phyloP scores from a whole-genome alignment of 768 basidiomycete genomes.

The Collybia nuda region DNA sequence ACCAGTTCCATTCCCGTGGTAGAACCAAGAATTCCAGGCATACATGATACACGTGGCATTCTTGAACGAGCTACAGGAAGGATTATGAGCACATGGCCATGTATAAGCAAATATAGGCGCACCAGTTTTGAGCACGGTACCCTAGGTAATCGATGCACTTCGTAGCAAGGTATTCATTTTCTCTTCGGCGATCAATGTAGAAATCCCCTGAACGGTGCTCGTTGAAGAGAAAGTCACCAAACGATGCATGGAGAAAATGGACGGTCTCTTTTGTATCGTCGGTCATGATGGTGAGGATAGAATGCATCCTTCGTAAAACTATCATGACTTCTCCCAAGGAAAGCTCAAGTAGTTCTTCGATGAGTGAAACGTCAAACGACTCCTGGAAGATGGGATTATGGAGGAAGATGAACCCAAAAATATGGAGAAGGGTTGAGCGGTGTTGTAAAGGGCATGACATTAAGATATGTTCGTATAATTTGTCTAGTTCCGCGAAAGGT shows the following conservation, averaged over 20 bases:
- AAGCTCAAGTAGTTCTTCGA: background rate
- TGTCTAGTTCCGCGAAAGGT: slow-evolving; percentile 15
- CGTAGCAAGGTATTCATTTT: background rate
- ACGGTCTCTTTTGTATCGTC: background rate
- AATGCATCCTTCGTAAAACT: background rate
- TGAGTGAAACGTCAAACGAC: no score
- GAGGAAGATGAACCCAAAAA: background rate
- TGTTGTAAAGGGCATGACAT: background rate
- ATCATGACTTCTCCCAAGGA: background rate
- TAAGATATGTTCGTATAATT: slow-evolving; percentile 15
- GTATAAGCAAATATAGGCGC: no score
- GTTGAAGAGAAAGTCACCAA: slow-evolving; percentile 4
- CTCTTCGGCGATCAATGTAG: background rate
- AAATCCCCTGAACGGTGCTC: background rate
- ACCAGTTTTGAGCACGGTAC: no score
- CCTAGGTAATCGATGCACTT: background rate
- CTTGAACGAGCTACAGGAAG: no score
- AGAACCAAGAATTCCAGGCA: no score
- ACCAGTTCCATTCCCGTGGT: no score
- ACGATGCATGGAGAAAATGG: slow-evolving; percentile 2
- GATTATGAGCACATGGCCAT: no score
- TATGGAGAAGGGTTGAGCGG: background rate
- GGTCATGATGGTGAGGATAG: background rate
- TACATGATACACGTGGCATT: no score
- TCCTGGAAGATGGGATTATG: background rate